phyloP scores from a whole-genome alignment of 2,329 filamentous ascomycete genomes.

The Cercospora brassicicola region DNA sequence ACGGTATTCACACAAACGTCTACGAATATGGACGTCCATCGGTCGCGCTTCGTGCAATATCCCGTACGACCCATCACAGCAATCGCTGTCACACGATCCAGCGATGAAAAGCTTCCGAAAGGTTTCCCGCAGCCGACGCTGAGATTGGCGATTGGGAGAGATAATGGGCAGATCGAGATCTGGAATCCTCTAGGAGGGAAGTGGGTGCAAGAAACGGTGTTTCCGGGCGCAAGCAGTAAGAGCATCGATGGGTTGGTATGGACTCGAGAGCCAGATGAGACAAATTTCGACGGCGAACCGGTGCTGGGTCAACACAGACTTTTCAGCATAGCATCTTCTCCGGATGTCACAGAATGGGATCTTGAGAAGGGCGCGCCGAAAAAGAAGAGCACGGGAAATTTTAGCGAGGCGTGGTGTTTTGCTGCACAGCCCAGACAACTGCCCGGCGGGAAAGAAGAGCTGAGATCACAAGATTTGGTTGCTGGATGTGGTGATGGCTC shows the following conservation, averaged over 20 bases:
- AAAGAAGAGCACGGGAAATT: constrained; percentile 83
- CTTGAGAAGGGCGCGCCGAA: constrained; percentile 73
- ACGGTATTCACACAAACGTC: background rate
- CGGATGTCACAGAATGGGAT: constrained; percentile 93
- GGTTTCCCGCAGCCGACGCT: constrained; percentile 57
- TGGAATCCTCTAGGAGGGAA: constrained; percentile 83
- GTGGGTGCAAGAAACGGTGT: constrained; percentile 88
- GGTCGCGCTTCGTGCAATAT: constrained; percentile 92
- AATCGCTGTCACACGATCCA: constrained; percentile 84
- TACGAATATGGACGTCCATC: constrained; percentile 82
- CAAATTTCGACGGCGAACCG: constrained; percentile 61
- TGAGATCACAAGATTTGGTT: constrained; percentile 63
- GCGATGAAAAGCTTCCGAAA: constrained; percentile 40
- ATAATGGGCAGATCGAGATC: constrained; percentile 95
- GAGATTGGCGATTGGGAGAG: constrained; percentile 82
- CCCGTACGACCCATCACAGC: constrained; percentile 90
- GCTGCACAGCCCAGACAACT: constrained; percentile 71
- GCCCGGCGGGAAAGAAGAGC: constrained; percentile 27
- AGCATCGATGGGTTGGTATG: constrained; percentile 89
- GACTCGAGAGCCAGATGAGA: constrained; percentile 80
- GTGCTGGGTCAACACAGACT: constrained; percentile 74
- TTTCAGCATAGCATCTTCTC: constrained; percentile 95
- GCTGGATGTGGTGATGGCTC: constrained; percentile 90
- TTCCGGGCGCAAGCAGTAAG: constrained; percentile 63
- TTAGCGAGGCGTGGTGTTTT: constrained; percentile 96